Base-by-base conservation (phyloP, 257 asterid genomes). In the Solanum sejunctum region DNA sequence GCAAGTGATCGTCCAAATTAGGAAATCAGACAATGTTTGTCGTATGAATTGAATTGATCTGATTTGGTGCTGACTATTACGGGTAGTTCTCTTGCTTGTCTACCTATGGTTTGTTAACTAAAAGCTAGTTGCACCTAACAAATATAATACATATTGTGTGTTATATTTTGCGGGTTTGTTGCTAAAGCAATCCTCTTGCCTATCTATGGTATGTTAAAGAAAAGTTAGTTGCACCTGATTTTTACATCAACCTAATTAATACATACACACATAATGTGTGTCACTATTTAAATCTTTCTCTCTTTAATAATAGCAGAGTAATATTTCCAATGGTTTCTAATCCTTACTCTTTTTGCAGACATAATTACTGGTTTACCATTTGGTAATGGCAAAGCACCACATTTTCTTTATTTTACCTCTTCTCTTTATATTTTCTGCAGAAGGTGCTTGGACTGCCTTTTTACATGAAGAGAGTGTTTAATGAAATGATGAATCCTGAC, bases 401-500 rank as follows among this genome's bases (percentile, higher is more conserved):
- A 54, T 78, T 51, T 52, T 52, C 49, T 52, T 78, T 52, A 52
- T 52, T 26, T 78, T 78, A 3, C 20, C 21, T 63, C 49, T 78
- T 52, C 54, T 81, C 75, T 56, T 72, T 69, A 56, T 84, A 16
- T 83, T 28, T 72, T 81, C 80, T 82, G 87, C 96, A 94, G 98
- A 94, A 88, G 90, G 41, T 92, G 85, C 84, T 88, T 84, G 92
- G 92, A 81, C 47, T 88, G 63, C 96, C 96, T 55, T 84, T 92
- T 64, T 92, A 84, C 90, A 41, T 91, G 13, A 91, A 88, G 94
- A 91, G 98, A 86, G 79, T 90, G 90, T 88, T 88, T 83, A 82
- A 83, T 63, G 94, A 91, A 85, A 84, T 94, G 93, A 41, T 94
- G 91, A 89, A 93, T 88, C 92, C 94, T 51, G 96, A 94, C 84